Evolutionary conservation across 176 grass and related monocot species (phyloP).

Genomic region (Aegilops sharonensis): DNA sequence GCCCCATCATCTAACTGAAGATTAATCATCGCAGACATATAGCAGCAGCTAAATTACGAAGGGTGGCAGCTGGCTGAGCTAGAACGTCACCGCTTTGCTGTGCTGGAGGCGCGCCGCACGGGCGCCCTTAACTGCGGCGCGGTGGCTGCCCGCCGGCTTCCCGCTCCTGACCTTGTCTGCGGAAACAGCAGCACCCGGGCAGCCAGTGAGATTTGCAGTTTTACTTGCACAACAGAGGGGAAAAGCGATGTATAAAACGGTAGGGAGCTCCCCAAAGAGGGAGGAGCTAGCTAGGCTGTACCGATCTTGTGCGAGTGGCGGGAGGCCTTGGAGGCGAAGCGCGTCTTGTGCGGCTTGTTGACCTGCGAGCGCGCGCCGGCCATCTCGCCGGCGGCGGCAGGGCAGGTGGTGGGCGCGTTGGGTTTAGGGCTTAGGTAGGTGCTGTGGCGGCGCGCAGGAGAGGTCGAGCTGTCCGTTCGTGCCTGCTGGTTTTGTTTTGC

Average conservation of each 20-base stretch:
- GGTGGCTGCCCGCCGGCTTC: constrained; percentile 49
- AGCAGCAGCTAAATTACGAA: background rate
- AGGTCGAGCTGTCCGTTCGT: too few species aligned
- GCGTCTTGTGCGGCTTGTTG: constrained; percentile 92
- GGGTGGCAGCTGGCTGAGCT: background rate
- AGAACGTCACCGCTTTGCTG: constrained; percentile 64
- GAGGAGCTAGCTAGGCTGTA: background rate
- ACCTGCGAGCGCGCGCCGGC: constrained; percentile 67
- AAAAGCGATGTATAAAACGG: background rate
- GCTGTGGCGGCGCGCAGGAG: too few species aligned
- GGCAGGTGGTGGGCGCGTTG: background rate
- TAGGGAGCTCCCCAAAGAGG: background rate
- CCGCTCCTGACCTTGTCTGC: constrained; percentile 62
- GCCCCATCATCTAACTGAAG: background rate
- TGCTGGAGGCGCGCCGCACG: constrained; percentile 74
- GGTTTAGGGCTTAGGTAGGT: background rate
- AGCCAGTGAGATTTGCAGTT: background rate
- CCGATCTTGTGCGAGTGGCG: constrained; percentile 72
- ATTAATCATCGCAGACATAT: background rate
- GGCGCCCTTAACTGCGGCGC: constrained; percentile 56
- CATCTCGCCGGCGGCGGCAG: constrained; percentile 34
- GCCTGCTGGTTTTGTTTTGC: too few species aligned
- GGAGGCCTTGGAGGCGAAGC: constrained; percentile 85
- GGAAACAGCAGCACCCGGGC: background rate
- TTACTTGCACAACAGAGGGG: background rate